Percentiles rank a stretch among this genome's conserved stretches.
These are phyloP conservation scores for Wickerhamiella cacticola DNA, from an alignment of 805 yeast genomes.

Conservation along the genomic window DNA sequence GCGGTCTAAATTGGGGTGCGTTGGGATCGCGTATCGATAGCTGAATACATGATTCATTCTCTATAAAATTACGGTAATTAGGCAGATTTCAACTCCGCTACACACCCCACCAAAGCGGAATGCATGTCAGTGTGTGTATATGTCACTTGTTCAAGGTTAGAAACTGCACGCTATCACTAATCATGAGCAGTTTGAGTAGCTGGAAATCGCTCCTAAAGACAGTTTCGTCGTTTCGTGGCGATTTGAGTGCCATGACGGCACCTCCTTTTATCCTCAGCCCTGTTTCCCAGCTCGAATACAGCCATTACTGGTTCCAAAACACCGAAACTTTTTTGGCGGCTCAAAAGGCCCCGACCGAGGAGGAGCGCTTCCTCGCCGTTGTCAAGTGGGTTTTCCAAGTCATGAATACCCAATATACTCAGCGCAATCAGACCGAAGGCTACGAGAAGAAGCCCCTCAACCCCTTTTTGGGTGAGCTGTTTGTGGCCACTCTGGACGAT, in stretches of 20 bases:
- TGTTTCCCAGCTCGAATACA: constrained; percentile 76
- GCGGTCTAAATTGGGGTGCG: too few relatives aligned
- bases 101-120: neutral
- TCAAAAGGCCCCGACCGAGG: constrained; percentile 32
- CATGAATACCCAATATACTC: constrained; percentile 83
- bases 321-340: constrained; percentile 75
- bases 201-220: constrained; percentile 91
- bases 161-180: neutral
- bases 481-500: constrained; percentile 80
- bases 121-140: neutral
- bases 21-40: too few relatives aligned
- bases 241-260: constrained; percentile 84
- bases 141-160: neutral
- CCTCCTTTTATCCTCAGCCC: constrained; percentile 95
- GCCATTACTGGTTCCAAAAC: constrained; percentile 94
- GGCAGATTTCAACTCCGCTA: too few relatives aligned
- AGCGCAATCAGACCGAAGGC: constrained; percentile 86
- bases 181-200: constrained; percentile 26
- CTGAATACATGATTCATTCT: too few relatives aligned
- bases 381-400: constrained; percentile 87
- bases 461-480: constrained; percentile 91
- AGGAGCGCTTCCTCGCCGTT: constrained; percentile 67
- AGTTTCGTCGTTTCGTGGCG: constrained; percentile 86
- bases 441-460: constrained; percentile 93
- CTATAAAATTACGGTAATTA: too few relatives aligned